Evolutionary conservation across 2,329 filamentous ascomycete species (phyloP).

Genomic region (Colletotrichum tabaci): DNA sequence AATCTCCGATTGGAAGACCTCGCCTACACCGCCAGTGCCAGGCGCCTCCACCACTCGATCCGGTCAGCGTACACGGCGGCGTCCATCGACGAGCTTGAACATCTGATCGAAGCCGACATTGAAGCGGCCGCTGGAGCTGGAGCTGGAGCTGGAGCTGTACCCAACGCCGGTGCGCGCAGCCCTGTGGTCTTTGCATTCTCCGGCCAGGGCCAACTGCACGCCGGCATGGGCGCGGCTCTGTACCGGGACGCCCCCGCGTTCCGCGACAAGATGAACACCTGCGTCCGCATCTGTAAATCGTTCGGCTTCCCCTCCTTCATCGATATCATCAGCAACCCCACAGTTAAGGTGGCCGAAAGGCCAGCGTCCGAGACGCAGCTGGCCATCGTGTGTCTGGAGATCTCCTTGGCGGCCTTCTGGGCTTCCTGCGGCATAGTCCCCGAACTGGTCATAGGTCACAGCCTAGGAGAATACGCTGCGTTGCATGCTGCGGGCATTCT

Average conservation of each 20-base stretch:
- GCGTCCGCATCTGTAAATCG: neutral
- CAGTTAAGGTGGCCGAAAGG: neutral
- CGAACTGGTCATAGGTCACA: constrained; percentile 71
- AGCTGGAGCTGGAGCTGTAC: neutral
- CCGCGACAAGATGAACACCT: neutral
- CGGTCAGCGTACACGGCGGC: constrained; percentile 29
- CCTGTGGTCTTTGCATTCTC: neutral
- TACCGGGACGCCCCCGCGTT: neutral
- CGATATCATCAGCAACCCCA: neutral
- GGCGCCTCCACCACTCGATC: constrained; percentile 53
- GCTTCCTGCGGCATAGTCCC: constrained; percentile 67
- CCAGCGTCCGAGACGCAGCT: neutral
- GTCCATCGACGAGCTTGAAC: neutral
- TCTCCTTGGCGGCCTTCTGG: constrained; percentile 51
- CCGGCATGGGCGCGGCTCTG: neutral
- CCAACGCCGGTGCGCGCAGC: neutral
- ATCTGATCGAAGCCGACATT: neutral
- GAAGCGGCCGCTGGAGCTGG: neutral
- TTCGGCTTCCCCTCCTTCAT: constrained; percentile 1
- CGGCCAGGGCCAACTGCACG: neutral
- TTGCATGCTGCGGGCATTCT: constrained; percentile 79
- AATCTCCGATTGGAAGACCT: neutral
- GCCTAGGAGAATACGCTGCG: constrained; percentile 81
- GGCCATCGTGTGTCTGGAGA: constrained; percentile 43
- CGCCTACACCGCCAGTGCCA: constrained; percentile 50